Evolutionary conservation across 768 basidiomycete genomes (phyloP).

Genomic region (Leucocoprinus leucothites): DNA sequence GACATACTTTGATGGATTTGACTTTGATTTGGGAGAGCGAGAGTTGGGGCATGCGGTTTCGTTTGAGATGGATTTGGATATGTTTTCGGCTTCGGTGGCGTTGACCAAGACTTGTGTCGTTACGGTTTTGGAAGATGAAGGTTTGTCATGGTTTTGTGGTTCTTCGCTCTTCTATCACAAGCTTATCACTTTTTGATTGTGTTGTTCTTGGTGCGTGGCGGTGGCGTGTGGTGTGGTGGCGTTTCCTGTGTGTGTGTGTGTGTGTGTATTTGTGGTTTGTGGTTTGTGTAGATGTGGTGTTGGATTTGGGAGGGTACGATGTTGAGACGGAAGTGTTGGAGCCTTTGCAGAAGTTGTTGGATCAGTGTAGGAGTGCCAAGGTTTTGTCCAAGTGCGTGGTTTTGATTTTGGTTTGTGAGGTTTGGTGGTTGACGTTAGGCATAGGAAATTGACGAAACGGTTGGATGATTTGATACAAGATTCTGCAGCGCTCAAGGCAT

Average conservation of each 20-base stretch:
- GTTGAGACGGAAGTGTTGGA: conserved; percentile 74
- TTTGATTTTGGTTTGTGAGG: neutral
- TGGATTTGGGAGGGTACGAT: conserved; percentile 74
- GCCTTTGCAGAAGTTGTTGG: conserved; percentile 79
- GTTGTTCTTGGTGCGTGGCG: neutral
- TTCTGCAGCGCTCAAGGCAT: conserved; percentile 66
- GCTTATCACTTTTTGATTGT: too few relatives aligned
- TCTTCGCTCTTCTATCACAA: neutral
- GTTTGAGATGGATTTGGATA: conserved; percentile 91
- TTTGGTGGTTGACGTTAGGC: conserved; percentile 6
- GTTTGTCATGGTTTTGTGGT: conserved; percentile 31
- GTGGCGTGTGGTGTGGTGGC: neutral
- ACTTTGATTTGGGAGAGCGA: conserved; percentile 87
- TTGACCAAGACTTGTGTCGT: conserved; percentile 84
- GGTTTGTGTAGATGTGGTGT: conserved; percentile 51
- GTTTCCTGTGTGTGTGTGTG: too few relatives aligned
- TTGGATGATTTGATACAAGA: conserved; percentile 77
- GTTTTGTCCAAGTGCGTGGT: conserved; percentile 74
- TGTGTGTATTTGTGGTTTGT: too few relatives aligned
- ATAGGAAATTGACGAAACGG: conserved; percentile 84
- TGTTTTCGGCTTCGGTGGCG: conserved; percentile 89
- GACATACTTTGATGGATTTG: conserved; percentile 77
- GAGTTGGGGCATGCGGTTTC: conserved; percentile 80
- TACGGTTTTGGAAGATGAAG: conserved; percentile 73
- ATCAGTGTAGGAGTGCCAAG: conserved; percentile 81